Evolutionary conservation across 306 rosid genomes (phyloP).

Genomic region (Gastrolobium bilobum): DNA sequence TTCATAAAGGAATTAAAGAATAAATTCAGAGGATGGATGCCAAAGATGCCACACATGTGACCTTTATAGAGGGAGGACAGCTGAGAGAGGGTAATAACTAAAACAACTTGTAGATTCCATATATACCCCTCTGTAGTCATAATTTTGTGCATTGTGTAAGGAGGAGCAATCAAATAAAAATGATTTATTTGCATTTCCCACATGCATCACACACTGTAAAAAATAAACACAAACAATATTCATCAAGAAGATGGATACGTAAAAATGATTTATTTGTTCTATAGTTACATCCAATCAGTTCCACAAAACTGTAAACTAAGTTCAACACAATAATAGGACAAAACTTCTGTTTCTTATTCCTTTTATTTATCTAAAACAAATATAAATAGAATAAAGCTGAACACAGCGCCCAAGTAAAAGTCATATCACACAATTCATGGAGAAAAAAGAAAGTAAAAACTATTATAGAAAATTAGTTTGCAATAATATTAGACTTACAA

Average conservation of each 20-base stretch:
- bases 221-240: background rate
- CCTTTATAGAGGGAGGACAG: constrained; percentile 6
- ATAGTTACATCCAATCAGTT: background rate
- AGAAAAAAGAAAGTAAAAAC: background rate
- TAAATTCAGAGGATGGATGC: background rate
- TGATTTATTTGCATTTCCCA: background rate
- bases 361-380: background rate
- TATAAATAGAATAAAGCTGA: background rate
- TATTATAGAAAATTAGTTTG: background rate
- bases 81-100: constrained; percentile 14
- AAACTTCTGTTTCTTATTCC: background rate
- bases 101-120: constrained; percentile 38
- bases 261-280: background rate
- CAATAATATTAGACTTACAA: background rate
- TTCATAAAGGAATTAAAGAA: background rate
- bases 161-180: constrained; percentile 19
- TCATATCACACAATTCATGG: background rate
- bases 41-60: background rate
- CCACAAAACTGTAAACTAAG: background rate
- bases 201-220: background rate
- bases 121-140: constrained; percentile 2
- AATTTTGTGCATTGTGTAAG: background rate
- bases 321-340: background rate
- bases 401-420: background rate
- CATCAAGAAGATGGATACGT: background rate